Percentiles rank a stretch among this genome's conserved stretches.
Evolutionary conservation across 2,329 filamentous ascomycete species (phyloP).

Genomic region (Venturia nashicola): DNA sequence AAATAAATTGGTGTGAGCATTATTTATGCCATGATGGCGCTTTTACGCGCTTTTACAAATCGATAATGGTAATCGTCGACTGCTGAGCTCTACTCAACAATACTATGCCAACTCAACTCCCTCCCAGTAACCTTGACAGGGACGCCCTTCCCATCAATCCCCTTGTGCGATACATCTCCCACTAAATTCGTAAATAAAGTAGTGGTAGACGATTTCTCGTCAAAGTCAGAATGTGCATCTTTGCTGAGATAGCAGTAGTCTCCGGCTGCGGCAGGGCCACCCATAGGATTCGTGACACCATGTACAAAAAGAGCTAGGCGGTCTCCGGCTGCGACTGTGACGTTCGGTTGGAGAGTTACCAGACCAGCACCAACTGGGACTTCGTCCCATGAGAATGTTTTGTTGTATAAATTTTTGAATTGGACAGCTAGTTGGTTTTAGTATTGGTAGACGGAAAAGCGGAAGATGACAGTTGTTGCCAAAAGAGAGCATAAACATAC

Average conservation of each 20-base stretch:
- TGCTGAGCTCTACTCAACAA: neutral
- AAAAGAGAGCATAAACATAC: neutral
- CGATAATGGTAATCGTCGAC: neutral
- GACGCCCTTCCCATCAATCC: neutral
- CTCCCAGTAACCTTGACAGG: constrained; percentile 6
- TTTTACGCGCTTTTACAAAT: too few species aligned
- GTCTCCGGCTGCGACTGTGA: constrained; percentile 1
- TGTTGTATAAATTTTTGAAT: constrained; percentile 1
- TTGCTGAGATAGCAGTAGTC: constrained; percentile 6
- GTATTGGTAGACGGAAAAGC: too few species aligned
- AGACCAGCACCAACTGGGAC: constrained; percentile 2
- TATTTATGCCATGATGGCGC: neutral
- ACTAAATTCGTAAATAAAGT: constrained; percentile 3
- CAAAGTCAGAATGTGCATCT: neutral
- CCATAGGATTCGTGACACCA: neutral
- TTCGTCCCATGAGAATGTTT: constrained; percentile 2
- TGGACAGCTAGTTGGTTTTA: neutral
- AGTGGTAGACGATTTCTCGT: neutral
- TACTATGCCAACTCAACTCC: constrained; percentile 4
- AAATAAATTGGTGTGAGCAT: neutral
- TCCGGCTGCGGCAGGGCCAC: neutral
- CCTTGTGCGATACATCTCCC: constrained; percentile 4
- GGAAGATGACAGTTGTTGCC: neutral
- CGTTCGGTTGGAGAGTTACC: constrained; percentile 2
- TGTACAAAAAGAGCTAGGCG: neutral